Percentiles rank a stretch among this genome's conserved stretches.
phyloP scores from a whole-genome alignment of 129 eudicot species.

The Silybum marianum region DNA sequence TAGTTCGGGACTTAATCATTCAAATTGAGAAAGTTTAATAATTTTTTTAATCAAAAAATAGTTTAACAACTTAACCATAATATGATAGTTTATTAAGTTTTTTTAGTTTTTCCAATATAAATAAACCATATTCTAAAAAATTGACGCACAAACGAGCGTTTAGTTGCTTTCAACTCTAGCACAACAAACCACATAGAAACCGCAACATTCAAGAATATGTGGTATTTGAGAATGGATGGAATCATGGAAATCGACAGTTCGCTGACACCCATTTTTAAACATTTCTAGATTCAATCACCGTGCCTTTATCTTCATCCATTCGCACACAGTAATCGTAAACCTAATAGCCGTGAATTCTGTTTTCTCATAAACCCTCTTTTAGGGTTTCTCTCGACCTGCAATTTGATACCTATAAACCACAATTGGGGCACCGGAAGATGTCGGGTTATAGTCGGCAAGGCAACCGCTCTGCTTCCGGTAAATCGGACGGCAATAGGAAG shows the following conservation, averaged over 20 bases:
- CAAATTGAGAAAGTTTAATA: too few relatives aligned
- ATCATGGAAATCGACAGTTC: neutral
- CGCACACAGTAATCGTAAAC: neutral
- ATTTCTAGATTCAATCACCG: neutral
- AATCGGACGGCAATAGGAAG: neutral
- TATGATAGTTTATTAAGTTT: too few relatives aligned
- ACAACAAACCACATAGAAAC: neutral
- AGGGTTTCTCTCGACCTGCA: neutral
- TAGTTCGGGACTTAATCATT: too few relatives aligned
- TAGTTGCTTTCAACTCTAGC: too few relatives aligned
- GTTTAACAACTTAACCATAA: too few relatives aligned
- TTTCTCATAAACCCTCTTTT: neutral
- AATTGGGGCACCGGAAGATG: neutral
- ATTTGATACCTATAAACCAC: neutral
- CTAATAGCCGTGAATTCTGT: neutral
- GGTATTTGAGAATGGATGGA: neutral
- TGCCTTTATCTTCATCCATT: neutral
- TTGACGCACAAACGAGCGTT: too few relatives aligned
- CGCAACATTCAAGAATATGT: neutral
- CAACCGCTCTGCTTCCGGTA: constrained; percentile 1
- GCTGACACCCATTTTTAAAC: too few relatives aligned
- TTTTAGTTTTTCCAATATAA: too few relatives aligned
- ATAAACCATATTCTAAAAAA: too few relatives aligned
- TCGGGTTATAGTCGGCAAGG: constrained; percentile 6
- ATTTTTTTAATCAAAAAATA: too few relatives aligned